A percentile compares a stretch with the other conserved stretches of the same genome.
phyloP scores from a whole-genome alignment of 2,329 filamentous ascomycete species.

The Sarocladiaceae sp. region DNA sequence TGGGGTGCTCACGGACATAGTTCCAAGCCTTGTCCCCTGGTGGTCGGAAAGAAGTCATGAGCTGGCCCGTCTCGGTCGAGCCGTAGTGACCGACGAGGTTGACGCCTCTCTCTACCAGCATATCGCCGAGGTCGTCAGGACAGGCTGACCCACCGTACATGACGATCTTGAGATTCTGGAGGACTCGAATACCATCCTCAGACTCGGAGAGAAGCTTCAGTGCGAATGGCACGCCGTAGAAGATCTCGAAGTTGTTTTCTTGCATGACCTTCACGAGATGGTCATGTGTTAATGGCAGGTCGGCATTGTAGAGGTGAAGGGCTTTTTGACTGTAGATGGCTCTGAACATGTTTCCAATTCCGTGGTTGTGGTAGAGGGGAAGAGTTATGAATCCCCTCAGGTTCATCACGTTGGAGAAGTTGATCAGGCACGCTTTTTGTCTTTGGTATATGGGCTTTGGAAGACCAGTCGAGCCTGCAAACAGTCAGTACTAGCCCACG shows the following conservation, averaged over 20 bases:
- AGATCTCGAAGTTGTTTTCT: slow-evolving; percentile 33
- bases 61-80: slow-evolving; percentile 26
- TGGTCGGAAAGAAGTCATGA: slow-evolving; percentile 19
- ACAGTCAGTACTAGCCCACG: slow-evolving; percentile 20
- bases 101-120: slow-evolving; percentile 43
- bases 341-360: slow-evolving; percentile 47
- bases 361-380: slow-evolving; percentile 54
- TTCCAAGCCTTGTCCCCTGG: slow-evolving; percentile 23
- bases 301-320: slow-evolving; percentile 38
- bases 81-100: slow-evolving; percentile 50
- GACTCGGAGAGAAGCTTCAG: slow-evolving; percentile 56
- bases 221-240: slow-evolving; percentile 56
- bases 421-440: slow-evolving; percentile 42
- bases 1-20: slow-evolving; percentile 17
- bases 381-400: slow-evolving; percentile 47
- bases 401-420: slow-evolving; percentile 31
- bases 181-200: slow-evolving; percentile 40
- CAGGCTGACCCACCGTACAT: slow-evolving; percentile 50
- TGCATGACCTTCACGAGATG: slow-evolving; percentile 28
- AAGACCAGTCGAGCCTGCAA: slow-evolving; percentile 51
- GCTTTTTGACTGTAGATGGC: slow-evolving; percentile 34
- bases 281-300: slow-evolving; percentile 45
- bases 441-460: slow-evolving; percentile 57
- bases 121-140: slow-evolving; percentile 50
- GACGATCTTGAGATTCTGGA: slow-evolving; percentile 42